phyloP scores from a whole-genome alignment of 371 early-diverging fungal genomes.

The Mortierella sp. region DNA sequence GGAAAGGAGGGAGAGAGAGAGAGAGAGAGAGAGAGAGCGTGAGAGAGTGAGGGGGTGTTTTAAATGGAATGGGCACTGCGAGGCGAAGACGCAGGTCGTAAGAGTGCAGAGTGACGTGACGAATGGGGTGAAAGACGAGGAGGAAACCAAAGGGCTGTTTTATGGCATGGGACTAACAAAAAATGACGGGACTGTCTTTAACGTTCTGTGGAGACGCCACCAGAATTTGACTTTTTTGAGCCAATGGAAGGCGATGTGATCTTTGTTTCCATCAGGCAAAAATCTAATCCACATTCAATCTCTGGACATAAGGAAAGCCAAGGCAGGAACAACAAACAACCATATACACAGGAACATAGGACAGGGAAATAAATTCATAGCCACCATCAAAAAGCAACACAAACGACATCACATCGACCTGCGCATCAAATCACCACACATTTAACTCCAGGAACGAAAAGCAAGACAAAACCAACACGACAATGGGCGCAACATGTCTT shows the following conservation, averaged over 20 bases:
- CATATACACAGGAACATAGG: not conserved
- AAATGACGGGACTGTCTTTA: not conserved
- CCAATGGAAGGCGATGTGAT: not conserved
- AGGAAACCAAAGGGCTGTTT: not conserved
- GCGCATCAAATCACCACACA: not conserved
- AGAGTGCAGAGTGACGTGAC: not conserved
- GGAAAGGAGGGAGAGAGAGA: too few species aligned
- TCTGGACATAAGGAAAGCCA: not conserved
- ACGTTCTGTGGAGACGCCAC: not conserved
- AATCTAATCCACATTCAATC: not conserved
- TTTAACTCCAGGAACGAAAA: not conserved
- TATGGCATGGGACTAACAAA: not conserved
- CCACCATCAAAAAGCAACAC: not conserved
- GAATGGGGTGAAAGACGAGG: not conserved
- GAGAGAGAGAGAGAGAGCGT: too few species aligned
- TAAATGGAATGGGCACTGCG: too few species aligned
- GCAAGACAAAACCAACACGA: too few species aligned
- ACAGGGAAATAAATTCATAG: not conserved
- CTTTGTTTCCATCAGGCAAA: not conserved
- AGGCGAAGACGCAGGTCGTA: not conserved
- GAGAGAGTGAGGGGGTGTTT: not conserved
- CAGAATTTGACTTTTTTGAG: not conserved
- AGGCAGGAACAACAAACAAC: not conserved
- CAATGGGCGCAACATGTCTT: slow-evolving; percentile 57
- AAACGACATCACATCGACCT: not conserved